A percentile compares a stretch with the other conserved stretches of the same genome.
These are phyloP conservation scores for Alternaria gaisen DNA, from an alignment of 2,329 filamentous ascomycete species.

Conservation along the genomic window DNA sequence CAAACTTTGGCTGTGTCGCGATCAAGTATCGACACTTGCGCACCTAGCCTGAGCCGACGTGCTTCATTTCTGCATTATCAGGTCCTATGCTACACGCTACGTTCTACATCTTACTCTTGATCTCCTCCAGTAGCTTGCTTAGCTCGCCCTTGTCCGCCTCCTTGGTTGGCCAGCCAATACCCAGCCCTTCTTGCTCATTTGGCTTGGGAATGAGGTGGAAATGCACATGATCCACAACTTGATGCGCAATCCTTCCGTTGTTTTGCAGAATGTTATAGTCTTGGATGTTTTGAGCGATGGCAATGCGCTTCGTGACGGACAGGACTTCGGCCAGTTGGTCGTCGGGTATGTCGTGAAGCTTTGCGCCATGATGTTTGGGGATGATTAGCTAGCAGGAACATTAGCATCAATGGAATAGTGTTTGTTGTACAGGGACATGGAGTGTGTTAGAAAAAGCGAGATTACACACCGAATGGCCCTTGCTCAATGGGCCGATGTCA, in stretches of 20 bases:
- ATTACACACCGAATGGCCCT: slow-evolving; percentile 81
- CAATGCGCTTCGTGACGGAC: slow-evolving; percentile 87
- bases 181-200: slow-evolving; percentile 80
- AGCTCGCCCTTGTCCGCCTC: slow-evolving; percentile 81
- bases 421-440: not conserved
- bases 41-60: not conserved
- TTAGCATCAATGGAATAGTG: not conserved
- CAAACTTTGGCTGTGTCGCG: not conserved
- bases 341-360: slow-evolving; percentile 92
- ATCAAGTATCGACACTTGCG: not conserved
- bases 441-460: not conserved
- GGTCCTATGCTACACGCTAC: not conserved
- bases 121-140: slow-evolving; percentile 79
- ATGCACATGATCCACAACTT: slow-evolving; percentile 92
- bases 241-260: slow-evolving; percentile 90
- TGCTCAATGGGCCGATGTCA: slow-evolving; percentile 89
- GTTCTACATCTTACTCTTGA: slow-evolving; percentile 84
- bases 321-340: slow-evolving; percentile 84
- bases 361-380: slow-evolving; percentile 91
- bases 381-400: slow-evolving; percentile 79
- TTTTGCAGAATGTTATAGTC: slow-evolving; percentile 98
- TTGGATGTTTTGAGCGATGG: slow-evolving; percentile 74
- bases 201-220: slow-evolving; percentile 99
- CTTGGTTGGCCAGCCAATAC: slow-evolving; percentile 80
- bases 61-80: slow-evolving; percentile 29